Base-by-base conservation (phyloP, 768 basidiomycete species). In the Dacryopinax spathularia region DNA sequence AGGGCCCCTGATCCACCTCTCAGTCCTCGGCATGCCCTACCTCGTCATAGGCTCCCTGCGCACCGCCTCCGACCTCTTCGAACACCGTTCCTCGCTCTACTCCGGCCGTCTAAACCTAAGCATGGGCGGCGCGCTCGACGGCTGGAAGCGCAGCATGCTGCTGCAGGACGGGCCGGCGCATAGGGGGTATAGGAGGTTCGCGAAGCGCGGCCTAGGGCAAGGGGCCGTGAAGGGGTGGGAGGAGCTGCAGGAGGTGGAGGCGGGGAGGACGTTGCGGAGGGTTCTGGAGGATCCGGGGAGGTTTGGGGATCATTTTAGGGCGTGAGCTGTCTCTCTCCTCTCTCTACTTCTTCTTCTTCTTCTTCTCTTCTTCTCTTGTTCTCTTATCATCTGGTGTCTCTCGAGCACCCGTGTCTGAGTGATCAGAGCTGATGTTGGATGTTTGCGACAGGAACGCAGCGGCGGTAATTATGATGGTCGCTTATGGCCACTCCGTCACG, bases 401-500 rank as follows among this genome's bases (percentile, higher is more conserved):
- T n/a, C n/a, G n/a, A n/a, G n/a, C n/a, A n/a, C 25, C 9, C n/a
- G 7, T 44, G n/a, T 20, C 43, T 22, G 12, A n/a, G 36, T 10
- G 36, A 20, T 44, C 22, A 13, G 25, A 13, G n/a, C 10, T 7
- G 43, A 15, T 22, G 13, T 12, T 22, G 13, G 9, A 9, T 22
- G 43, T 10, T 6, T 44, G 13, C 9, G 13, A 44, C 43, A 44
- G 43, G 9, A 44, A 44, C 22, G 43, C 43, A 12, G 43, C 13
- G 13, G 13, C 43, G 13, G 13, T 22, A 22, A 44, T 44, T 22
- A 69, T 81, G 60, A 74, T 72, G 36, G 67, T 77, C 10, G 69
- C 72, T 0, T 80, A 81, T 41, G 79, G 79, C 1, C 71, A 78
- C 63, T 67, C 74, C 7, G 72, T 76, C 15, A 63, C 72, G 63